Evolutionary conservation across 495 filamentous ascomycete genomes (phyloP), one percentile per base, ranked within the genome.

Genomic region (Penicilliopsis zonata): DNA sequence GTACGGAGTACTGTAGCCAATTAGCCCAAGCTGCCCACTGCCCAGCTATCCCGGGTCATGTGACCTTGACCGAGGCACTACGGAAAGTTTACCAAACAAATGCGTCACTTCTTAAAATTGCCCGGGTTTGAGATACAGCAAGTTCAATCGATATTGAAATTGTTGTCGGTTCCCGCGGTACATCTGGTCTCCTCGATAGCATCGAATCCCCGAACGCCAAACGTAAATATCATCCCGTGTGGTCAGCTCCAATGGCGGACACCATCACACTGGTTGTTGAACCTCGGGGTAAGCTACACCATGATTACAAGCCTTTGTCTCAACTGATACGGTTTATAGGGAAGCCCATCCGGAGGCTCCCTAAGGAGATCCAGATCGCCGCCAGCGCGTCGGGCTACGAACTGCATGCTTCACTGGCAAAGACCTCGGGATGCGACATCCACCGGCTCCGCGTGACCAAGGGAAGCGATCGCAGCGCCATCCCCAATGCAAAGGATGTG

Each of bases 361-460:
- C 85, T 3, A 60, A 74, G 36, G 63, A 74, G 32, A 52, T 86
- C 44, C 67, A 70, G 29, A 55, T 88, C 29, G 50, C 72, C 14
- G 51, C 63, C 37, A 63, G 68, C 44, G 72, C 72, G 18, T 72
- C 74, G 7, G 63, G 74, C 33, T 70, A 79, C 40, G 69, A 82
- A 35, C 59, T 82, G 18, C 77, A 83, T 53, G 52, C 52, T 15
- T 47, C 55, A 12, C 46, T 84, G 29, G 70, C 80, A 12, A 43
- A 52, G 9, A 50, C 61, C 26, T 68, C 76, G 9, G 62, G 65
- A 4, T 59, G 61, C 19, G 67, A 70, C 3, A 46, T 69, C 23
- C 72, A 83, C 50, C 74, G 78, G 21, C 50, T 84, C 31, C 65
- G 78, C 33, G 65, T 85, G 41, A 83, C 78, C 28, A 82, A 80